Evolutionary conservation across 805 yeast genomes (phyloP), one percentile per base, ranked within the genome.

Genomic region (Candida krabiensis): DNA sequence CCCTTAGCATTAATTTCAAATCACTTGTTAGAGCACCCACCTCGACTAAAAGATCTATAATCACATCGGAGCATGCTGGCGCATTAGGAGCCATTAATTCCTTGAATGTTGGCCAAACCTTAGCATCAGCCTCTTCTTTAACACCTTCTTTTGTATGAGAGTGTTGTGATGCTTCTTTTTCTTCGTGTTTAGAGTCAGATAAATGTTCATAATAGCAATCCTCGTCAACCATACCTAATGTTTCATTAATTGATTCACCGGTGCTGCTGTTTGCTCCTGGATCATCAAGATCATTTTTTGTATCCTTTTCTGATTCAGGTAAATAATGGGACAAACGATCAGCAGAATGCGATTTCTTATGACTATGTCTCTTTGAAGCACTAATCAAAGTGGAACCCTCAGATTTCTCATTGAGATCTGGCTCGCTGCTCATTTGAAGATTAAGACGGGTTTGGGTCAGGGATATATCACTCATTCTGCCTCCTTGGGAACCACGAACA

Each of bases 1-100:
- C 71, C 37, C 85, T 63, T 32, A 80, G 52, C 70, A 83, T 71
- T 42, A 85, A 58, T 49, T 80, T 79, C 61, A 79, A 66, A 52
- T 85, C 91, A 43, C 80, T 74, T 0, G 77, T 77, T 29, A 81
- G 56, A 0, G 80, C 75, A 1, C 83, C 80, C 4, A 77, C 64
- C 46, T 85, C 86, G 50, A 75, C 77, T 30, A 84, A 73, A 31
- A 78, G 56, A 41, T 80, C 82, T 28, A 85, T 67, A 5, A 79
- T 65, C 30, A 65, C 61, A 42, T 76, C 80, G 11, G 74, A 66
- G 4, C 88, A 80, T 11, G 77, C 69, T 2, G 77, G 72, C 0
- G 83, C 66, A 36, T 70, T 65, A 2, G 82, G 76, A 0, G 79
- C 70, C 0, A 81, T 76, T 38, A 82, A 53, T 31, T 71, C 74